Evolutionary conservation across 441 rosid species (phyloP).

Genomic region (Mallotus repandus): DNA sequence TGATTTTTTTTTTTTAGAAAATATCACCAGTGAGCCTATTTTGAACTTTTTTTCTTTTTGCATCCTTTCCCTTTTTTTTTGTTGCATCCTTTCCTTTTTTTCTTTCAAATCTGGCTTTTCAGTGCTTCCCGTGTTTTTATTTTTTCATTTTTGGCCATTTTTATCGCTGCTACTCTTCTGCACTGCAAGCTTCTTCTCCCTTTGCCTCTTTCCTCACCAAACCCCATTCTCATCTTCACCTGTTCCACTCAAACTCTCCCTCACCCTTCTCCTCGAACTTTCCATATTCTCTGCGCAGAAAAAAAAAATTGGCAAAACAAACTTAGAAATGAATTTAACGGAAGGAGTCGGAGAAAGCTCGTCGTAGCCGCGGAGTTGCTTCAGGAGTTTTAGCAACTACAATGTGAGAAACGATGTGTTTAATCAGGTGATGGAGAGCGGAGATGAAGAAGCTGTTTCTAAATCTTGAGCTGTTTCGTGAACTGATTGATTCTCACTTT

Average conservation of each 20-base stretch:
- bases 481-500: conserved; percentile 60
- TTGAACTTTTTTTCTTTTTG: no score
- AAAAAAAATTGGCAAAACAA: conserved; percentile 27
- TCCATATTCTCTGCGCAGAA: conserved; percentile 39
- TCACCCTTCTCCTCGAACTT: conserved; percentile 31
- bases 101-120: no score
- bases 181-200: conserved; percentile 20
- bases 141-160: no score
- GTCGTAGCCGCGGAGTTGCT: conserved; percentile 61
- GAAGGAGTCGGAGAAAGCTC: conserved; percentile 83
- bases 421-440: conserved; percentile 52
- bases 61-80: no score
- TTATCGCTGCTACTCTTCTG: no score
- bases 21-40: no score
- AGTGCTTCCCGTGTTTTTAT: no score
- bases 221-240: conserved; percentile 16
- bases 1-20: no score
- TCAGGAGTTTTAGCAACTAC: conserved; percentile 39
- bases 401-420: conserved; percentile 55
- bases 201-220: conserved; percentile 11
- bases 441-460: conserved; percentile 44
- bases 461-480: conserved; percentile 54
- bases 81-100: no score
- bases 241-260: conserved; percentile 14
- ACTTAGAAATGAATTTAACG: conserved; percentile 50